A percentile compares a stretch with the other conserved stretches of the same genome.
Conservation (phyloP, 495 filamentous ascomycete species). For the Lophium mytilinum region DNA sequence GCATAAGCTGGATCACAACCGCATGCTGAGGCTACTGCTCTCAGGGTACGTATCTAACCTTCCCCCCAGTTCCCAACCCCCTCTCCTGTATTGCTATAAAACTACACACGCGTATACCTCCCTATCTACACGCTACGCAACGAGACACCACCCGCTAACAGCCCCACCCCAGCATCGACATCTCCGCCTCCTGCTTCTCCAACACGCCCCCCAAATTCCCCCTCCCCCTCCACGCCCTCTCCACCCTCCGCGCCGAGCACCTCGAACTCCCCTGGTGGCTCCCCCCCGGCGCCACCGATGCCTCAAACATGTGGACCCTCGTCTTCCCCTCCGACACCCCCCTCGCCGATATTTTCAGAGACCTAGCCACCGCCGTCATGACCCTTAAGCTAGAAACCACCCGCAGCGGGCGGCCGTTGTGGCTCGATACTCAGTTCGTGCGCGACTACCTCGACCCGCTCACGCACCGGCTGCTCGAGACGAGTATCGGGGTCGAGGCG, state of each 20-base stretch:
- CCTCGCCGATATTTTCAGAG: slow-evolving; percentile 8
- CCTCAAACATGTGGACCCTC: slow-evolving; percentile 1
- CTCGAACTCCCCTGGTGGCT: slow-evolving; percentile 7
- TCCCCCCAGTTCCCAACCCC: slow-evolving; percentile 4
- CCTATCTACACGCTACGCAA: too few relatives aligned
- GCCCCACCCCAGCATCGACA: slow-evolving; percentile 9
- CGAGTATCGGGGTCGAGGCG: neutral
- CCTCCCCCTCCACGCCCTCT: neutral
- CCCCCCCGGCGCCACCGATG: neutral
- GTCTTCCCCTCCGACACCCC: slow-evolving; percentile 1
- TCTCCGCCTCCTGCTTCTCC: slow-evolving; percentile 9
- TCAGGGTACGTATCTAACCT: slow-evolving; percentile 5
- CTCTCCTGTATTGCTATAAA: too few relatives aligned
- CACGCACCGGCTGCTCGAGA: slow-evolving; percentile 2
- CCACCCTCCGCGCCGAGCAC: neutral
- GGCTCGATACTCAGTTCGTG: slow-evolving; percentile 1
- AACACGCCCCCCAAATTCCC: slow-evolving; percentile 1
- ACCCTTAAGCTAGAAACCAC: neutral
- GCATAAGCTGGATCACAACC: slow-evolving; percentile 2
- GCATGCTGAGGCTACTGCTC: slow-evolving; percentile 5
- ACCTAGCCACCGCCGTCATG: slow-evolving; percentile 1
- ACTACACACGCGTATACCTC: too few relatives aligned
- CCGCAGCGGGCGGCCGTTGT: slow-evolving; percentile 1
- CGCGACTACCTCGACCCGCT: slow-evolving; percentile 2
- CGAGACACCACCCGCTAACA: too few relatives aligned